Evolutionary conservation across 2,329 filamentous ascomycete genomes (phyloP).

Genomic region (Myriosclerotinia curreyana): DNA sequence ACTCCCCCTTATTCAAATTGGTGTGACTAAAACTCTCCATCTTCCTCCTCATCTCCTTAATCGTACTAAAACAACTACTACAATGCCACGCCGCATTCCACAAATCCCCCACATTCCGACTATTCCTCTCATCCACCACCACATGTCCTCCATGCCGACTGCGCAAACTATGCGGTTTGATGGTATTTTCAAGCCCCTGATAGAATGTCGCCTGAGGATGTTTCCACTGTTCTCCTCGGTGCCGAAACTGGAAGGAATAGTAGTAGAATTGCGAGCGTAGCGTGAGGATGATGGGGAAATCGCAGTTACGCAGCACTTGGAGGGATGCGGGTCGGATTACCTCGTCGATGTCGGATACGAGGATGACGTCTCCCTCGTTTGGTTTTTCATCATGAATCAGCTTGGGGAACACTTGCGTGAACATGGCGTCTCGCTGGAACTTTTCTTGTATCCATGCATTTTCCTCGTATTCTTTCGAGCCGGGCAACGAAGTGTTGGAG

Average conservation of each 20-base stretch:
- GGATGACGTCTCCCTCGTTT: slow-evolving; percentile 42
- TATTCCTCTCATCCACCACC: slow-evolving; percentile 1
- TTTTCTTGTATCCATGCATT: slow-evolving; percentile 50
- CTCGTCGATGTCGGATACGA: slow-evolving; percentile 48
- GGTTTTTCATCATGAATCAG: slow-evolving; percentile 38
- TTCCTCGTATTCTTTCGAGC: slow-evolving; percentile 39
- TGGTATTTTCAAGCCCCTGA: slow-evolving; percentile 39
- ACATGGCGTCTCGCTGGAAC: slow-evolving; percentile 56
- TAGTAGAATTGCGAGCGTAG: slow-evolving; percentile 41
- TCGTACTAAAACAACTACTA: slow-evolving; percentile 44
- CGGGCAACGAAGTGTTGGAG: neutral
- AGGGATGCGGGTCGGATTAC: slow-evolving; percentile 42
- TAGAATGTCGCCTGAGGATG: slow-evolving; percentile 48
- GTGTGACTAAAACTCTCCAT: slow-evolving; percentile 45
- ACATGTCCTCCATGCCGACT: slow-evolving; percentile 7
- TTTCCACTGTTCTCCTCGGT: slow-evolving; percentile 41
- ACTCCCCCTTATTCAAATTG: slow-evolving; percentile 42
- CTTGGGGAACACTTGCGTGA: slow-evolving; percentile 49
- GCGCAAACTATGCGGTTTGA: slow-evolving; percentile 39
- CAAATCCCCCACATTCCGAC: slow-evolving; percentile 37
- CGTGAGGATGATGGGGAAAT: slow-evolving; percentile 39
- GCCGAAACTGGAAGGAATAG: slow-evolving; percentile 43
- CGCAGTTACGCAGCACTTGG: slow-evolving; percentile 40
- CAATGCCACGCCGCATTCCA: slow-evolving; percentile 48
- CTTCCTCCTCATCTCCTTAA: slow-evolving; percentile 44